Evolutionary conservation across 257 asterid species (phyloP), one percentile per base, ranked within the genome.

Genomic region (Capsicum baccatum): DNA sequence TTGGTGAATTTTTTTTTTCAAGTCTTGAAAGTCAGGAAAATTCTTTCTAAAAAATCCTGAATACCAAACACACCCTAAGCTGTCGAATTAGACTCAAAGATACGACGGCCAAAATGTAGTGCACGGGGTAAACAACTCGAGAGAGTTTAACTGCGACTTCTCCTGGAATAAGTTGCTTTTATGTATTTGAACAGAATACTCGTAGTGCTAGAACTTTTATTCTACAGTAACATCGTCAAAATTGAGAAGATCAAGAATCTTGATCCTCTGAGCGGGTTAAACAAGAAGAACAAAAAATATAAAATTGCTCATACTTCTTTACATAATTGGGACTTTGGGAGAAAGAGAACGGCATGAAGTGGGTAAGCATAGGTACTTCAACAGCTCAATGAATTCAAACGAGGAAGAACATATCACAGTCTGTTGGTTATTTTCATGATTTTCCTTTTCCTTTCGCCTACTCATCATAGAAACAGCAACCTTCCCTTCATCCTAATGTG

Each of bases 401-500:
- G 47, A 50, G 44, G 81, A 76, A 76, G 63, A 50, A 50, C 62
- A 19, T 56, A 57, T 50, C 33, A 52, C 44, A 76, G 60, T 10
- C 66, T 42, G 59, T 80, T 76, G 55, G 39, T 33, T 64, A 54
- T 63, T 63, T 56, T 63, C 80, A 55, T 13, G 59, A 84, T 62
- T 76, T 83, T 70, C 74, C 21, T 50, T 62, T 73, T 64, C 71
- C 80, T 80, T 50, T 44, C 50, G 59, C 84, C 19, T 63, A 50
- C 80, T 12, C 47, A 14, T 44, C 57, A 26, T 82, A 50, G 66
- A 55, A 54, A 78, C 64, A 78, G 15, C 66, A 54, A 50, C 82
- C 50, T 55, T 78, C 82, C 21, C 16, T 78, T 64, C 84, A 66
- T 82, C 78, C 84, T 47, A 66, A 48, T 63, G 55, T 48, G 74